Percentiles rank a stretch among this genome's conserved stretches.
Evolutionary conservation across 2,329 filamentous ascomycete species (phyloP).

Genomic region (Aspergillus awamori): DNA sequence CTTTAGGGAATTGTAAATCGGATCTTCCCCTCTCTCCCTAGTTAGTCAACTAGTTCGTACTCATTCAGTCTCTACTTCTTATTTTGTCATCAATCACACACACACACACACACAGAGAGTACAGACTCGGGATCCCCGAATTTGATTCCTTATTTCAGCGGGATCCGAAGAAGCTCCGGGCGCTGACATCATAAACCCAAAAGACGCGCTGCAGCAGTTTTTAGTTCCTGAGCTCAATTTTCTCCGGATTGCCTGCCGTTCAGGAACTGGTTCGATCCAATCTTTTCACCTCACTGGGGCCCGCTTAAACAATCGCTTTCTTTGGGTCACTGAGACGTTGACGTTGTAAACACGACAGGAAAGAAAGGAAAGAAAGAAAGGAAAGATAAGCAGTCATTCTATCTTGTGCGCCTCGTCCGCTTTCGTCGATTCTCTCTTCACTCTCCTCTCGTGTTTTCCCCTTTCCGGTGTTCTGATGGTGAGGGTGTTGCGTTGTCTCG

Average conservation of each 20-base stretch:
- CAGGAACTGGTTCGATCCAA: not conserved
- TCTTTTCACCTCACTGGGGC: not conserved
- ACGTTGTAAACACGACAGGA: no score
- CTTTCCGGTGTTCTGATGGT: no score
- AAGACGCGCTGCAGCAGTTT: not conserved
- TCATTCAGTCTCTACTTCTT: not conserved
- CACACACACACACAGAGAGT: no score
- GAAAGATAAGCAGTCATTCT: no score
- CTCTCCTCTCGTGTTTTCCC: no score
- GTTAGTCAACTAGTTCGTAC: no score
- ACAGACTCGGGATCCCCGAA: not conserved
- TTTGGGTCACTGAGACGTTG: not conserved
- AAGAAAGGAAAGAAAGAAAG: no score
- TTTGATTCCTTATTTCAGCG: not conserved
- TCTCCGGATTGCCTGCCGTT: slow-evolving; percentile 1
- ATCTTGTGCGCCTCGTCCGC: no score
- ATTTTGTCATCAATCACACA: not conserved
- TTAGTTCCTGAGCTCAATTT: slow-evolving; percentile 1
- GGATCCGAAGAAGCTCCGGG: slow-evolving; percentile 2
- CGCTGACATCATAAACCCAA: slow-evolving; percentile 1
- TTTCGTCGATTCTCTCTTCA: no score
- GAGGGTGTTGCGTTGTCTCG: no score
- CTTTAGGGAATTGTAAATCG: not conserved
- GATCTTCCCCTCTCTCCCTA: not conserved
- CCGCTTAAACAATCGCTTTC: not conserved